Base-by-base conservation (phyloP, 2,329 filamentous ascomycete genomes). In the Sporothrix humicola region DNA sequence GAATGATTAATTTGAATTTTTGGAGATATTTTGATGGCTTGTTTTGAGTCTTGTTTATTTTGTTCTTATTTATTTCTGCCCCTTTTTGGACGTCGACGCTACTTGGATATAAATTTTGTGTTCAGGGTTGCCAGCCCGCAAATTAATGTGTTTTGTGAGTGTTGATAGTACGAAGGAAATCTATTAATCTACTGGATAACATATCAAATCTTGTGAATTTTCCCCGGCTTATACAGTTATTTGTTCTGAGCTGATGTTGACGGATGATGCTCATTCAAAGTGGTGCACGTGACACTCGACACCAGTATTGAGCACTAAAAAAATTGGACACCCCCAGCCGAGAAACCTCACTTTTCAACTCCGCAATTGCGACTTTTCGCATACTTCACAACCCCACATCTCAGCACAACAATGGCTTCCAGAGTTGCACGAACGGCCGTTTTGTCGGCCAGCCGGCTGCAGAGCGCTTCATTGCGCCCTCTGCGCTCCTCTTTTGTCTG, bases 391-490 rank as follows among this genome's bases (percentile, higher is more conserved):
- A 17, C 42, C 20, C 42, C 42, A 12, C 42, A 48, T 15, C n/a
- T 48, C 23, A 10, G 42, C 66, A 52, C 26, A 31, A 42, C 69
- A 44, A 59, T 58, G 69, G 69, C 69, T 44, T 61, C 54, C 6
- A n/a, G 48, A 69, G 54, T 31, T 20, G 26, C 48, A 17, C 48
- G n/a, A 59, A 48, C 69, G 44, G 69, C 37, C 37, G 26, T 70
- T 2, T 54, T 48, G 37, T 70, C 68, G 37, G 52, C 50, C 10
- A 46, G 68, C 37, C 68, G 66, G 23, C 48, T 70, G 68, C 68
- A 70, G 68, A 58, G 50, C 37, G 68, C 68, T 37, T 58, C 68
- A 26, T 8, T 70, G 68, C 68, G 20, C 31, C 50, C 68, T 42
- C 31, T 70, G 50, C 52, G 68, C 31, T 20, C 52, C 9, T 46